Evolutionary conservation across 768 basidiomycete genomes (phyloP), one percentile per base, ranked within the genome.

Genomic region (Cubamyces lactineus): DNA sequence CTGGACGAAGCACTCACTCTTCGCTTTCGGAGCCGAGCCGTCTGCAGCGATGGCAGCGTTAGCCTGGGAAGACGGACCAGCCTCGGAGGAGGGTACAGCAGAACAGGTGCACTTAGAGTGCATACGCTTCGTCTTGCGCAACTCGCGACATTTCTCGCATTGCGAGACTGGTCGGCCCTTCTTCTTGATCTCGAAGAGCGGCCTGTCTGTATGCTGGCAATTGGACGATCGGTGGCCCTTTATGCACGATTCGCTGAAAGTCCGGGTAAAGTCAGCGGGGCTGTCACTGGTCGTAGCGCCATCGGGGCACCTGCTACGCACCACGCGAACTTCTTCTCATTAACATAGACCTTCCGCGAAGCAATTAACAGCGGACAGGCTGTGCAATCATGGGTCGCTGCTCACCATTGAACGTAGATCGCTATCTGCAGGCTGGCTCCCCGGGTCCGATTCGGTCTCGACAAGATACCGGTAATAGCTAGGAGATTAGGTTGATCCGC

Each of bases 121-220:
- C 34, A 93, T 80, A 63, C 84, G 86, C 74, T 86, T 89, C 45
- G 87, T 88, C 74, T 92, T 88, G 17, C 94, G 84, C 38, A 91
- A 80, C 67, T 92, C 85, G 39, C 92, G 86, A 71, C 95, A 96
- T 67, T 86, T 86, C 56, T 84, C 81, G 76, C 95, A 97, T 72
- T 96, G 94, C 7, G 94, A 93, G 16, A 94, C 84, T 0, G 95
- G 95, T 7, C 95, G 83, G 2, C 95, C 95, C 72, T 96, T 95
- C 79, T 90, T 92, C 81, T 94, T 92, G 61, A 96, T 87, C 73
- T 96, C 92, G 64, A 92, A 94, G n/a, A 97, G 80, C 4, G 94
- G 93, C 19, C 95, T 81, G 67, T 94, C 91, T 30, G 86, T 86
- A 71, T 97, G 95, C 50, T 84, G 83, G 73, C 95, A 97, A 15